Conservation (phyloP, 108 stramenopile species). For the Nitzschia putrida region DNA sequence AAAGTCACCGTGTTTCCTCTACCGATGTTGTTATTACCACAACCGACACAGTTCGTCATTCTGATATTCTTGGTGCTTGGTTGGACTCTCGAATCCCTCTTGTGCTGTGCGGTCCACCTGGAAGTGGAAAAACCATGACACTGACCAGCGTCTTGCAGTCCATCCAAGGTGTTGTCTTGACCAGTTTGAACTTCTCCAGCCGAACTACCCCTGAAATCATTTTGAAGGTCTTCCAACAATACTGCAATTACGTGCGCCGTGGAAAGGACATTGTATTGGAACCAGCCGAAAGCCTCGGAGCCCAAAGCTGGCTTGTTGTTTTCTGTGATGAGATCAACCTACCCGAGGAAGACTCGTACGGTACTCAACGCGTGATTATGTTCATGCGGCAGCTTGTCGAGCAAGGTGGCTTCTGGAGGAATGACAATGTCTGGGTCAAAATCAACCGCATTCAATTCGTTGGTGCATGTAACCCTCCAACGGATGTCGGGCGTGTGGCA, state of each 20-base stretch:
- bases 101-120: slow-evolving; percentile 98
- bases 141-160: slow-evolving; percentile 91
- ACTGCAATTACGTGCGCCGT: slow-evolving; percentile 90
- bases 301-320: slow-evolving; percentile 91
- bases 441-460: slow-evolving; percentile 95
- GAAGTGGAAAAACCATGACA: slow-evolving; percentile 97
- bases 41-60: slow-evolving; percentile 94
- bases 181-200: slow-evolving; percentile 92
- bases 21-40: slow-evolving; percentile 95
- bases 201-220: slow-evolving; percentile 96
- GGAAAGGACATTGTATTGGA: slow-evolving; percentile 86
- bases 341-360: slow-evolving; percentile 93
- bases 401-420: slow-evolving; percentile 97
- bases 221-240: slow-evolving; percentile 91
- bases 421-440: slow-evolving; percentile 92
- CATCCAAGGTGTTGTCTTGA: slow-evolving; percentile 90
- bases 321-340: slow-evolving; percentile 99
- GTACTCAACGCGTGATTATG: slow-evolving; percentile 95
- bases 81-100: slow-evolving; percentile 86
- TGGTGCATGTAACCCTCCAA: slow-evolving; percentile 98
- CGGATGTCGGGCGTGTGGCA: slow-evolving; percentile 94
- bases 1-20: slow-evolving; percentile 86
- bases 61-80: slow-evolving; percentile 95
- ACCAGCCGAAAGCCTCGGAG: slow-evolving; percentile 74
- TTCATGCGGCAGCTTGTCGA: slow-evolving; percentile 97